A percentile compares a stretch with the other conserved stretches of the same genome.
Conservation (phyloP, 257 asterid genomes). For the Solanum sejunctum region DNA sequence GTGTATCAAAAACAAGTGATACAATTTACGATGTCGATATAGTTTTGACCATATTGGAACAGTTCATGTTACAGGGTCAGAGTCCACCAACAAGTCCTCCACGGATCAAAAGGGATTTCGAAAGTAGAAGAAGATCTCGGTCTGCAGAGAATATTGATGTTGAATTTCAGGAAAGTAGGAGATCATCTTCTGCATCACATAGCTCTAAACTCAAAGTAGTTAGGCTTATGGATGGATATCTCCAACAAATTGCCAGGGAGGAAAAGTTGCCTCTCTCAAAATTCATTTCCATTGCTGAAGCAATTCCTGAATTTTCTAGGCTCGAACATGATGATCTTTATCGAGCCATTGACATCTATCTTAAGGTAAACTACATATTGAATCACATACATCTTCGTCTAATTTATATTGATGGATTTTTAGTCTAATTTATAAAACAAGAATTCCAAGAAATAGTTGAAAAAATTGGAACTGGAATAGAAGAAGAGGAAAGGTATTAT, state of each 20-base stretch:
- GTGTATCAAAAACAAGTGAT: slow-evolving; percentile 14
- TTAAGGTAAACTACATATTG: slow-evolving; percentile 38
- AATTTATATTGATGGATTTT: no score
- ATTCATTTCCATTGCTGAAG: slow-evolving; percentile 54
- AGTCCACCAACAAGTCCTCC: slow-evolving; percentile 78
- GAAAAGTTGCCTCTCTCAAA: slow-evolving; percentile 38
- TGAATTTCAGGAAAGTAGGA: slow-evolving; percentile 64
- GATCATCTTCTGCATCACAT: slow-evolving; percentile 78
- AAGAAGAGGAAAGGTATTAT: no score
- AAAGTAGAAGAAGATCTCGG: slow-evolving; percentile 57
- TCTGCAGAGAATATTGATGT: slow-evolving; percentile 60
- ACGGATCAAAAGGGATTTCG: slow-evolving; percentile 28
- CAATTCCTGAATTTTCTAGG: slow-evolving; percentile 66
- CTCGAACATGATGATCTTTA: slow-evolving; percentile 80
- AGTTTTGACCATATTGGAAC: slow-evolving; percentile 43
- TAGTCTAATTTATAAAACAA: no score
- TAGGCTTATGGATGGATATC: slow-evolving; percentile 63
- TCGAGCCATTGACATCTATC: slow-evolving; percentile 72
- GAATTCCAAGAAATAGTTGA: background rate
- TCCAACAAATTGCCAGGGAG: slow-evolving; percentile 56
- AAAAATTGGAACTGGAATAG: no score
- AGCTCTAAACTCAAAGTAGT: slow-evolving; percentile 69
- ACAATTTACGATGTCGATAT: slow-evolving; percentile 50
- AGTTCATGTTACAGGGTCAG: slow-evolving; percentile 60
- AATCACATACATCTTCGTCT: background rate